phyloP scores from a whole-genome alignment of 2,329 filamentous ascomycete genomes.

The Uncinocarpus reesii region DNA sequence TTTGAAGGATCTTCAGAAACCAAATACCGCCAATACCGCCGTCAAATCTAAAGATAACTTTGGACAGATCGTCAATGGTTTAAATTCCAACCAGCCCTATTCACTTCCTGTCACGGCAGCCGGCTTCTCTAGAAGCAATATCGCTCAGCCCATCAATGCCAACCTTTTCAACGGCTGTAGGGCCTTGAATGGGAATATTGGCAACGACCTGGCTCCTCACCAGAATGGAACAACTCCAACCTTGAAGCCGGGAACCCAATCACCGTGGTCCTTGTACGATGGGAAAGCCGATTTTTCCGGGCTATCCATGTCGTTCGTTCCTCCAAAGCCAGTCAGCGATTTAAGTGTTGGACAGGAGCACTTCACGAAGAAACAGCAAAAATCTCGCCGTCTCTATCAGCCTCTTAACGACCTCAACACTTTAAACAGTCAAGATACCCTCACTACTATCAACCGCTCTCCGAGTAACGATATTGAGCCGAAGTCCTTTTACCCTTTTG shows the following conservation, averaged over 20 bases:
- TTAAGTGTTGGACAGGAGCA: conserved; percentile 4
- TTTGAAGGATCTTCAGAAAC: not conserved
- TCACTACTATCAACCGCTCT: not conserved
- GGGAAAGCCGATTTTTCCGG: conserved; percentile 7
- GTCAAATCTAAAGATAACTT: conserved; percentile 2
- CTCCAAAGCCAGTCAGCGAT: not conserved
- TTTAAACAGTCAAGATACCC: not conserved
- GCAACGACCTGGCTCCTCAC: not conserved
- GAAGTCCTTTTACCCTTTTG: conserved; percentile 1
- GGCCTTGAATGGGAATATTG: not conserved
- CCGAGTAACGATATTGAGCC: not conserved
- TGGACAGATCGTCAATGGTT: not conserved
- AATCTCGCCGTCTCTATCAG: conserved; percentile 15
- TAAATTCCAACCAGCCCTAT: not conserved
- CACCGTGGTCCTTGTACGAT: conserved; percentile 11
- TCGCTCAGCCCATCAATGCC: not conserved
- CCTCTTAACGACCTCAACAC: not conserved
- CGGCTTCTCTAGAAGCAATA: not conserved
- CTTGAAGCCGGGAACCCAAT: conserved; percentile 4
- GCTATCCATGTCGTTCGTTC: conserved; percentile 7
- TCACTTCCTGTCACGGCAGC: not conserved
- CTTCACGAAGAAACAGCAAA: conserved; percentile 11
- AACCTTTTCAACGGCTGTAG: not conserved
- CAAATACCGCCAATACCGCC: not conserved
- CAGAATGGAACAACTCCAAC: not conserved